Conservation (phyloP, 352 stramenopile species). For the Globisporangium okanoganense region DNA sequence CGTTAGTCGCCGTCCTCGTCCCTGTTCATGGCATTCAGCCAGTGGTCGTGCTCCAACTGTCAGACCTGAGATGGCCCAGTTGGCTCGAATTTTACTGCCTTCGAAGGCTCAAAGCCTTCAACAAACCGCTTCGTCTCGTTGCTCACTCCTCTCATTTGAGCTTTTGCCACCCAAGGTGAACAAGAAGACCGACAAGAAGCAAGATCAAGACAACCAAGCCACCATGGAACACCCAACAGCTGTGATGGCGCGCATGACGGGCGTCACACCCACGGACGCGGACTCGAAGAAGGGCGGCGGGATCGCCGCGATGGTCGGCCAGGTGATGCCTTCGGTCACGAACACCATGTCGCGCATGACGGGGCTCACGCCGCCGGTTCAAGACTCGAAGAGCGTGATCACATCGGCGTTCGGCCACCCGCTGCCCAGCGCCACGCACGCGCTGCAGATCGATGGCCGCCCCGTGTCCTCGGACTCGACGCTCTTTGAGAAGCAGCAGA, state of each 20-base stretch:
- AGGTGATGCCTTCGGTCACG: conserved; percentile 1
- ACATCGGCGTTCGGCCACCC: conserved; percentile 31
- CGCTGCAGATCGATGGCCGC: conserved; percentile 26
- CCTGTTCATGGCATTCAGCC: no score
- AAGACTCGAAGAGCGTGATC: conserved; percentile 23
- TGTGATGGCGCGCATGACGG: conserved; percentile 26
- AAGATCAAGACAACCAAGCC: not conserved
- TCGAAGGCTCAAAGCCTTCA: no score
- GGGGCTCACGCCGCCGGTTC: conserved; percentile 16
- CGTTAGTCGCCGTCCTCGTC: no score
- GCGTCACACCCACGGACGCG: conserved; percentile 17
- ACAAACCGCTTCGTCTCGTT: not conserved
- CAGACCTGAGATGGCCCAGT: no score
- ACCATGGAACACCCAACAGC: conserved; percentile 28
- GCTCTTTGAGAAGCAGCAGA: conserved; percentile 24
- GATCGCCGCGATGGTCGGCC: conserved; percentile 14
- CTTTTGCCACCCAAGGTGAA: not conserved
- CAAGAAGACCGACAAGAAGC: not conserved
- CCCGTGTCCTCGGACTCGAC: conserved; percentile 25
- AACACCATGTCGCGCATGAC: conserved; percentile 21
- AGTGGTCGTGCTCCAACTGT: no score
- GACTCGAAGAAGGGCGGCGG: conserved; percentile 10
- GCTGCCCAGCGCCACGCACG: conserved; percentile 24
- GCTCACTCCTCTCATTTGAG: not conserved
- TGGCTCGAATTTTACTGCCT: no score